Percentiles rank a stretch among this genome's conserved stretches.
Evolutionary conservation across 768 basidiomycete genomes (phyloP).

Genomic region (Heimioporus sp.): DNA sequence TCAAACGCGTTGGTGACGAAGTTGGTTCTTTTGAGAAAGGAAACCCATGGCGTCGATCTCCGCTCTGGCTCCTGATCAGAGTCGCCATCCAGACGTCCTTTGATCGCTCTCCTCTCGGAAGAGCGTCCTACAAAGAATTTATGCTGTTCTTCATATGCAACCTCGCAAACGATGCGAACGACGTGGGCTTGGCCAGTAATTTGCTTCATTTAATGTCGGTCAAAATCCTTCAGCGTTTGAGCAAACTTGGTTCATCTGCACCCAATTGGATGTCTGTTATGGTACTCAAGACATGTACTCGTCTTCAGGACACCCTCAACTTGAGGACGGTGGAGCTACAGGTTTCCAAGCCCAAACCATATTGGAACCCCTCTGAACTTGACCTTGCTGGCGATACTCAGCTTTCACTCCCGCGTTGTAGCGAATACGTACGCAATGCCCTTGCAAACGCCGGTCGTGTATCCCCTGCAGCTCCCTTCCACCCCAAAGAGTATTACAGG

Average conservation of each 20-base stretch:
- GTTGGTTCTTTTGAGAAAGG: neutral
- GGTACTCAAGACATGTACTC: neutral
- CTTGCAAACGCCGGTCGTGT: constrained; percentile 1
- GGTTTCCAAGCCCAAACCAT: neutral
- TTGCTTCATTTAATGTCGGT: neutral
- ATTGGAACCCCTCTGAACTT: constrained; percentile 4
- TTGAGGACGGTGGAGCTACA: neutral
- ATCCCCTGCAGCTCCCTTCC: constrained; percentile 7
- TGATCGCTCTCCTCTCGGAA: constrained; percentile 2
- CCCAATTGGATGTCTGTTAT: neutral
- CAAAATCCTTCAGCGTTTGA: constrained; percentile 1
- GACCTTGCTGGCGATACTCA: constrained; percentile 24
- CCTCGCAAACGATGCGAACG: constrained; percentile 19
- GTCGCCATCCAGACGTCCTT: constrained; percentile 25
- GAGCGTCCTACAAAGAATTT: constrained; percentile 44
- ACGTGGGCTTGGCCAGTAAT: neutral
- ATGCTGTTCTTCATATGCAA: constrained; percentile 39
- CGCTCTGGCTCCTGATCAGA: neutral
- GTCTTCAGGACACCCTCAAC: neutral
- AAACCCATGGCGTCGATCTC: neutral
- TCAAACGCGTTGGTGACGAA: neutral
- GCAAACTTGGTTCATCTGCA: neutral
- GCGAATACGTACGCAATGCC: constrained; percentile 25
- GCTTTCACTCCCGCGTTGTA: constrained; percentile 32
- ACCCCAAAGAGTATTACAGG: neutral